Conservation (phyloP, 2,329 filamentous ascomycete genomes). For the Colletotrichum sidae region DNA sequence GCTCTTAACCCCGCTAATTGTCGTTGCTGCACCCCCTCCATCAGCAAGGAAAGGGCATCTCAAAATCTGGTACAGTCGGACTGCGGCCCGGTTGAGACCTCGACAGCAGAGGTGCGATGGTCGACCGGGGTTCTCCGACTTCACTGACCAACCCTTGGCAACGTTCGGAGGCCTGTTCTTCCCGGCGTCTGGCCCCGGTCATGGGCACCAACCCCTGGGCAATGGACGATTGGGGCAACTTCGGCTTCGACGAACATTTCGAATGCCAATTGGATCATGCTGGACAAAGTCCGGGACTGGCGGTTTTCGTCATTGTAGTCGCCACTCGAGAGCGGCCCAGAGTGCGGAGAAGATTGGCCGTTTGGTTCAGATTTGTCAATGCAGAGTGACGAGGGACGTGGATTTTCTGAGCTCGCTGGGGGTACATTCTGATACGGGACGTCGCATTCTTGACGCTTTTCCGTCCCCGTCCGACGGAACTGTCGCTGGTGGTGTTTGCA, state of each 20-base stretch:
- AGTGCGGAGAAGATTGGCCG: background rate
- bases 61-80: slow-evolving; percentile 9
- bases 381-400: background rate
- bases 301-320: background rate
- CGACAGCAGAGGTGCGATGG: background rate
- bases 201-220: background rate
- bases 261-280: background rate
- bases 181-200: background rate
- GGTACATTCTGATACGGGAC: background rate
- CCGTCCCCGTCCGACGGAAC: too few species aligned
- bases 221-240: background rate
- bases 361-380: slow-evolving; percentile 15
- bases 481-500: too few species aligned
- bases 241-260: background rate
- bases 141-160: slow-evolving; percentile 26
- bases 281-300: background rate
- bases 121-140: slow-evolving; percentile 16
- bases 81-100: slow-evolving; percentile 11
- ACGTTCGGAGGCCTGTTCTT: slow-evolving; percentile 7
- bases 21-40: background rate
- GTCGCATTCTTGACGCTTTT: too few species aligned
- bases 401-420: background rate
- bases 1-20: background rate
- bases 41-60: background rate
- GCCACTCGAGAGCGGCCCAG: background rate